A percentile compares a stretch with the other conserved stretches of the same genome.
These are phyloP conservation scores for Trametes gibbosa DNA, from an alignment of 768 basidiomycete species.

Conservation along the genomic window DNA sequence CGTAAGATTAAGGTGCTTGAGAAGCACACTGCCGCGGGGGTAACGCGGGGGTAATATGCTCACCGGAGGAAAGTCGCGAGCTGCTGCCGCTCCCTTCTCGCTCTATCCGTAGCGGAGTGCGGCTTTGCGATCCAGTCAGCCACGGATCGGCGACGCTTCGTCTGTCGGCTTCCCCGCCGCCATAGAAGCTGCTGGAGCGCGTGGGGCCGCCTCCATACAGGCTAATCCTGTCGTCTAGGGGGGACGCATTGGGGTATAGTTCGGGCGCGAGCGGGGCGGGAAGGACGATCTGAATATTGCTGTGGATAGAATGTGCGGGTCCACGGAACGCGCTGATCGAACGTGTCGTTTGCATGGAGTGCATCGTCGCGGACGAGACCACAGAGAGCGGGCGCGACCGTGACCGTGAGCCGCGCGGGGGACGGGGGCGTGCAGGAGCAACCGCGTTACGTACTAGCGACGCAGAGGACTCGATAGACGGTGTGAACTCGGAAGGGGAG, in stretches of 20 bases:
- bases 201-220: not conserved
- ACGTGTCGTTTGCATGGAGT: constrained; percentile 30
- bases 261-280: constrained; percentile 60
- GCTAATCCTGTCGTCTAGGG: constrained; percentile 4
- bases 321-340: constrained; percentile 43
- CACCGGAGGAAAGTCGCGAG: constrained; percentile 8
- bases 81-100: constrained; percentile 7
- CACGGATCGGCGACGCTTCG: constrained; percentile 18
- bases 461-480: constrained; percentile 23
- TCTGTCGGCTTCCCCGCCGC: constrained; percentile 8
- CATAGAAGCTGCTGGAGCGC: not conserved
- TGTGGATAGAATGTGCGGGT: constrained; percentile 59
- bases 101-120: not conserved
- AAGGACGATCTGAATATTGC: constrained; percentile 62
- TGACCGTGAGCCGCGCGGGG: constrained; percentile 17
- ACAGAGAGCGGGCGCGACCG: constrained; percentile 38
- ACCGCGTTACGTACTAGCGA: constrained; percentile 10
- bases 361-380: constrained; percentile 34
- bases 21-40: too few relatives aligned
- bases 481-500: constrained; percentile 13
- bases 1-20: too few relatives aligned
- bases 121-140: constrained; percentile 14
- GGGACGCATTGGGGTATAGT: constrained; percentile 12
- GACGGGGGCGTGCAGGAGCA: constrained; percentile 16
- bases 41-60: not conserved